Conservation (phyloP, 371 early-diverging fungal species). For the Phascolomyces articulosus region DNA sequence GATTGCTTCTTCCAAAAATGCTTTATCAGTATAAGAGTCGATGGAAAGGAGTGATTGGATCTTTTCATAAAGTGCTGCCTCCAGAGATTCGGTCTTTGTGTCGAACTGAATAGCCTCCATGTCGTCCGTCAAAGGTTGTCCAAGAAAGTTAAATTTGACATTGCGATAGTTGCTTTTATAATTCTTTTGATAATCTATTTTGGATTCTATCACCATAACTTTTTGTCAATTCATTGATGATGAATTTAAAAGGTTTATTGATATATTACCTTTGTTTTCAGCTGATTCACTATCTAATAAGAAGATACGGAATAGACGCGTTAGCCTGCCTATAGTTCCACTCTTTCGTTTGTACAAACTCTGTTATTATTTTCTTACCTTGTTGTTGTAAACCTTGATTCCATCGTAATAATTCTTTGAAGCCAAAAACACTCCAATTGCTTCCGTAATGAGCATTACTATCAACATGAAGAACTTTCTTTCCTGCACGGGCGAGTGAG, state of each 20-base stretch:
- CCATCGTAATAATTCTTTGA: conserved; percentile 60
- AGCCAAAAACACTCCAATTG: conserved; percentile 66
- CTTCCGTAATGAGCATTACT: conserved; percentile 86
- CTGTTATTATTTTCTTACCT: too few relatives aligned
- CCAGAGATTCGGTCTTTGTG: background rate
- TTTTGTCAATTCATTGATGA: background rate
- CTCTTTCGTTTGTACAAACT: too few relatives aligned
- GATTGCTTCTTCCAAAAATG: background rate
- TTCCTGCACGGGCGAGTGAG: conserved; percentile 78
- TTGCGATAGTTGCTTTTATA: conserved; percentile 22
- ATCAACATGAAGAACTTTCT: conserved; percentile 92
- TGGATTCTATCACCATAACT: background rate
- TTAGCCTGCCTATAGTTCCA: too few relatives aligned
- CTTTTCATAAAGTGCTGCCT: background rate
- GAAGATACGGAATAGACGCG: background rate
- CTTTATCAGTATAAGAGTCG: background rate
- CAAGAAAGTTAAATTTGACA: background rate
- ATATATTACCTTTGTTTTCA: background rate
- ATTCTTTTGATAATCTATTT: conserved; percentile 19
- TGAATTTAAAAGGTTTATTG: background rate
- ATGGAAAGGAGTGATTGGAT: background rate
- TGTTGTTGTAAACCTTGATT: background rate
- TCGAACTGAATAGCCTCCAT: background rate
- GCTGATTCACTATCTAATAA: background rate
- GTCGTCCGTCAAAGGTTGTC: background rate